These are phyloP conservation scores for Acanthamoeba lenticulata DNA, from an alignment of 208 protist species.

Conservation along the genomic window DNA sequence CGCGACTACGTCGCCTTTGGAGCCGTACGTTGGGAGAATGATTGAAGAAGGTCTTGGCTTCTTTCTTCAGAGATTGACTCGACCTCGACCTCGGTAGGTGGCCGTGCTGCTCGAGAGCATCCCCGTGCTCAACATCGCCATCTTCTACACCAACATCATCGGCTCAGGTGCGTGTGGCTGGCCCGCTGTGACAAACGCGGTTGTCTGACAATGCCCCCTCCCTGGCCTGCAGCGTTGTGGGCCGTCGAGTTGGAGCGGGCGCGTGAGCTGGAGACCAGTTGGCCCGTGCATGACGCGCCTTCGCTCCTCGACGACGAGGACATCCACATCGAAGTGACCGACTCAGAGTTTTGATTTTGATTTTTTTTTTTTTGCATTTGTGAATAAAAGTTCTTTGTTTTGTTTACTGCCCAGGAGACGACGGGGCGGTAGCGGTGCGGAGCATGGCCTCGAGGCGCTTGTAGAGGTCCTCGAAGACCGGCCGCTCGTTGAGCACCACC, in stretches of 20 bases:
- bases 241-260: neutral
- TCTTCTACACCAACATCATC: conserved; percentile 42
- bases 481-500: neutral
- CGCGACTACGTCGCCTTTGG: neutral
- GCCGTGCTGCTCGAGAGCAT: neutral
- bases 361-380: too few relatives aligned
- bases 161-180: neutral
- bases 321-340: too few relatives aligned
- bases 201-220: neutral
- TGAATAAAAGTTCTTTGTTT: too few relatives aligned
- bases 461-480: neutral
- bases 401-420: too few relatives aligned
- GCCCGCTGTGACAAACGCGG: neutral
- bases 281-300: neutral
- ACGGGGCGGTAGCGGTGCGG: neutral
- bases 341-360: too few relatives aligned
- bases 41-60: too few relatives aligned
- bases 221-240: neutral
- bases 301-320: neutral
- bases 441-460: neutral
- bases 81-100: neutral
- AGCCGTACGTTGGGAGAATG: too few relatives aligned
- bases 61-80: too few relatives aligned
- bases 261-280: neutral
- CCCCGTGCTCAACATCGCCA: neutral